Evolutionary conservation across 371 early-diverging fungal genomes (phyloP), one percentile per base, ranked within the genome.

Genomic region (Neoconidiobolus thromboides): DNA sequence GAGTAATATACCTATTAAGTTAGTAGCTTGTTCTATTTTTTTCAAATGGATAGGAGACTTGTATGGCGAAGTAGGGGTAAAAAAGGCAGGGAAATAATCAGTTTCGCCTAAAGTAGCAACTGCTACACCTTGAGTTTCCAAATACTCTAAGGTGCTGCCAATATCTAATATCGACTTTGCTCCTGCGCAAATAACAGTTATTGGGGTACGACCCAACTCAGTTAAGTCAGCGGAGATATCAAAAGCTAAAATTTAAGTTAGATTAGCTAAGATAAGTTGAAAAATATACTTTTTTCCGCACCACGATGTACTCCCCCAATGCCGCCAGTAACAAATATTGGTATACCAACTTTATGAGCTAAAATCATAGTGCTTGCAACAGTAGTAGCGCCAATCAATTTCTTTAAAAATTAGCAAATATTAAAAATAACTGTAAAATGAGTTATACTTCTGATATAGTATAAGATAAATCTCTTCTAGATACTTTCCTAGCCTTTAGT

Each of bases 281-380:
- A 15, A 43, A 15, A 48, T 74, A 70, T 79, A 71, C 85, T 79
- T 42, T 68, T 57, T 58, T 87, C 83, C 12, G 80, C 89, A 4
- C 86, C 90, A 9, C 95, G 77, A 61, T 95, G 96, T 14, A 91
- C 96, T 43, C 96, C 96, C 43, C 96, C 96, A 55, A 96, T 93
- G 5, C 96, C 96, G 14, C 96, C 96, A 1, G 96, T 95, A 12
- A 88, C 93, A 76, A 96, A 94, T 0, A 96, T 71, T 36, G 73
- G 67, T 55, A 96, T 92, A 4, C 91, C 93, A 2, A 85, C 87
- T 47, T 71, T 70, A 63, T 87, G 77, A 1, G 96, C 95, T 2
- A 84, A 72, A 9, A 84, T 61, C 86, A 94, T 87, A 0, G 96
- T 95, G 2, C 81, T 81, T 0, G 91, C 79, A 5, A 96, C 95